Conservation (phyloP, 768 basidiomycete genomes). For the Xerocomellus dryophilus region DNA sequence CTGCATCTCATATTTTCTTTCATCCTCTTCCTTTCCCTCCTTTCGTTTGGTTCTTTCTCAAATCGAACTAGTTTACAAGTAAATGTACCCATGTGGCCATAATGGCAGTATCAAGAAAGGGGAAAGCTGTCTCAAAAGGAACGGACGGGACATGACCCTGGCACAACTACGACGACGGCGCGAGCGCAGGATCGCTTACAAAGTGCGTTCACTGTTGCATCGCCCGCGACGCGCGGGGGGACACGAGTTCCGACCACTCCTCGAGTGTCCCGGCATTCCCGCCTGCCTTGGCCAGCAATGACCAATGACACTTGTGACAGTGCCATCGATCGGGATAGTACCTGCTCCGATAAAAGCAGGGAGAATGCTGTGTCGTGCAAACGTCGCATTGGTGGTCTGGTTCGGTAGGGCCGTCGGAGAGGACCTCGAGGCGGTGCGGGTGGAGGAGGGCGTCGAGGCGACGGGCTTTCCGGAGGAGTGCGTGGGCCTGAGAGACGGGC, state of each 20-base stretch:
- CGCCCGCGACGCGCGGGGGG: slow-evolving; percentile 7
- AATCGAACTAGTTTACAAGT: slow-evolving; percentile 28
- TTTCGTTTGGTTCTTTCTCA: not conserved
- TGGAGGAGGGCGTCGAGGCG: slow-evolving; percentile 72
- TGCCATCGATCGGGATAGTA: slow-evolving; percentile 28
- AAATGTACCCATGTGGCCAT: slow-evolving; percentile 26
- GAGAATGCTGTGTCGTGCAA: slow-evolving; percentile 71
- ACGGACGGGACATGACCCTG: too few relatives aligned
- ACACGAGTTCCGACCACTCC: slow-evolving; percentile 17
- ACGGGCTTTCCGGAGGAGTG: slow-evolving; percentile 83
- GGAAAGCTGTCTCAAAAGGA: not conserved
- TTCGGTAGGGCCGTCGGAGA: slow-evolving; percentile 10
- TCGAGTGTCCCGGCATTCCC: not conserved
- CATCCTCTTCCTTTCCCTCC: not conserved
- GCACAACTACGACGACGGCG: not conserved
- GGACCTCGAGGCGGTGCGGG: slow-evolving; percentile 39
- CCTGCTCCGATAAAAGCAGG: slow-evolving; percentile 60
- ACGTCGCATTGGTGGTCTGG: slow-evolving; percentile 46
- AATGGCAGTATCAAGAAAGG: slow-evolving; percentile 11
- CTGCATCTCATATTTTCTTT: slow-evolving; percentile 13
- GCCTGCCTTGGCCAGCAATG: slow-evolving; percentile 6
- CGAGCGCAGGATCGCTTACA: not conserved
- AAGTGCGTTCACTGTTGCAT: slow-evolving; percentile 18
- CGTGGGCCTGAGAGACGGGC: slow-evolving; percentile 68
- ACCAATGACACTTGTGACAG: slow-evolving; percentile 47